Evolutionary conservation across 2,329 filamentous ascomycete genomes (phyloP).

Genomic region (Paradendryphiella salina): DNA sequence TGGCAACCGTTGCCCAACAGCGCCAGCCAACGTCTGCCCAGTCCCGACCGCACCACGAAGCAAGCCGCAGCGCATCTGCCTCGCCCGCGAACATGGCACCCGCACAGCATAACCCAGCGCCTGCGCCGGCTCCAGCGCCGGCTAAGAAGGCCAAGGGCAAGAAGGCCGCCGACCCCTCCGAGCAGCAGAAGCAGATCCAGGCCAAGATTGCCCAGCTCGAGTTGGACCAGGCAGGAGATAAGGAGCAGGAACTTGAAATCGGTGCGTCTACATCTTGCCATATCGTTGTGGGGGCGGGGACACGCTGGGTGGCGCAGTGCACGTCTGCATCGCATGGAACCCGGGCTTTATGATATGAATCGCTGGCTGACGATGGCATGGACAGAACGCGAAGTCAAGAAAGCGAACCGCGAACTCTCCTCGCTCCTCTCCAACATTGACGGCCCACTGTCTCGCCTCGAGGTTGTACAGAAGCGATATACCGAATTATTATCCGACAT

Average conservation of each 20-base stretch:
- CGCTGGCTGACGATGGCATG: constrained; percentile 34
- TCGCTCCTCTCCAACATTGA: constrained; percentile 85
- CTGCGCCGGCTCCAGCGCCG: constrained; percentile 57
- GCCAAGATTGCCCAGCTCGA: constrained; percentile 95
- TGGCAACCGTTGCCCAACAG: constrained; percentile 46
- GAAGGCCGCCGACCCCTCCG: constrained; percentile 80
- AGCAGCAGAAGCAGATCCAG: constrained; percentile 87
- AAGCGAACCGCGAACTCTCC: constrained; percentile 87
- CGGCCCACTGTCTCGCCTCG: constrained; percentile 87
- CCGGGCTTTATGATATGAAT: constrained; percentile 11
- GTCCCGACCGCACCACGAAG: constrained; percentile 45
- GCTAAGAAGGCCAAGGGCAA: constrained; percentile 83
- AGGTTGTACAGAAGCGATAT: constrained; percentile 86
- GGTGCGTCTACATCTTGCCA: constrained; percentile 56
- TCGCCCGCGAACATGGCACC: constrained; percentile 51
- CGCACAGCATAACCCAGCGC: constrained; percentile 54
- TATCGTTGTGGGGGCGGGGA: constrained; percentile 5
- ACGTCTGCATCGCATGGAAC: constrained; percentile 8
- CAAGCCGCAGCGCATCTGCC: constrained; percentile 47
- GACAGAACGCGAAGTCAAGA: constrained; percentile 88
- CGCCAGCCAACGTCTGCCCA: constrained; percentile 38
- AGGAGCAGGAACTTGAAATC: constrained; percentile 94
- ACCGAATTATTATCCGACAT: constrained; percentile 90
- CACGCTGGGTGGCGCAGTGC: constrained; percentile 11
- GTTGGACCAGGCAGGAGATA: constrained; percentile 88